Base-by-base conservation (phyloP, 176 grass and related monocot genomes). In the Alopecurus myosuroides region DNA sequence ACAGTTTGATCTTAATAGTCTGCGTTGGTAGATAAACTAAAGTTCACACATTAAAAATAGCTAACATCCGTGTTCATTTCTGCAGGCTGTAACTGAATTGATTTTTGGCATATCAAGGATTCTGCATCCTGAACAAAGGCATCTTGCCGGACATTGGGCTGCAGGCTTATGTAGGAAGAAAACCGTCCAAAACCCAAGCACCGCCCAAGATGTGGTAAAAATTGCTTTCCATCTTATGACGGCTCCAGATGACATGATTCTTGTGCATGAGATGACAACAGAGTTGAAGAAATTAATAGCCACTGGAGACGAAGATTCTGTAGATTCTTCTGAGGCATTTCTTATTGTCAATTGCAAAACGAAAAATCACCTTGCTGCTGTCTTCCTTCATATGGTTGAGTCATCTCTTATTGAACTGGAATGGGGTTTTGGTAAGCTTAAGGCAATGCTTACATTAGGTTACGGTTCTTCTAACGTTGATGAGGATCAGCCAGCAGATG, bases 321-420 rank as follows among this genome's bases (percentile, higher is more conserved):
- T 51, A 76, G 85, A 88, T 70, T 89, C 51, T 70, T 93, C 92
- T 3, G 74, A 88, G 76, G 55, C 50, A 74, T 91, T 93, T 85
- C 68, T 61, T 69, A 78, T 91, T 66, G 85, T 94, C 76, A 97
- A 93, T 79, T 86, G 52, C 69, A 88, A 91, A 84, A 97, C 95
- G 51, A 94, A 86, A 72, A 85, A 89, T 76, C 70, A 69, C 70
- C 79, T 97, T 78, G 74, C 82, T 81, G 62, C 75, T 72, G 28
- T 89, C n/a, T 85, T 91, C 77, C 85, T 94, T 84, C 86, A 89
- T 80, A 83, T 87, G 44, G 64, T 88, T 20, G 95, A 93, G 79
- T 93, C 85, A 75, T 94, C 90, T 80, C 63, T 97, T 84, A 46
- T 79, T 84, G 92, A 97, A 86, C 83, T 97, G 82, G 86, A 88